Evolutionary conservation across 1,284 basidiomycete genomes (phyloP), one percentile per base, ranked within the genome.

Genomic region (Rhodotorula sp.): DNA sequence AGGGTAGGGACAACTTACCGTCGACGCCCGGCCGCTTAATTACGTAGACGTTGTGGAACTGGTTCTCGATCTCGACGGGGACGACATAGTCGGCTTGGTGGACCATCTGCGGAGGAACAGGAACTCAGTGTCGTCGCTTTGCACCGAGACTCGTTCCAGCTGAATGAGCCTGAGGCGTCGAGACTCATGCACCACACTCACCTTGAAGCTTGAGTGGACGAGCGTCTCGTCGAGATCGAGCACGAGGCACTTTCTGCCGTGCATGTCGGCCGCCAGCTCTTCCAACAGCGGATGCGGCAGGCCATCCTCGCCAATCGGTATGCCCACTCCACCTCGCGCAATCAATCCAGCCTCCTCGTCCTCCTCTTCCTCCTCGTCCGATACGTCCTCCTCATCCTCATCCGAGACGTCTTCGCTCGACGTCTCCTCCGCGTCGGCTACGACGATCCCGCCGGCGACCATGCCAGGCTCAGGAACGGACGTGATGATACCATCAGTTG

Each of bases 21-120:
- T 99, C 95, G 34, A 99, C 96, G 13, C 95, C 95, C 4, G 95
- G 95, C 58, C 95, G 88, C 82, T 99, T 99, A 81, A 99, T 93
- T 53, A 99, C 96, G 81, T 99, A 98, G 70, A 99, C 93, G 78
- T 98, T 98, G 81, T 99, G 95, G 84, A 90, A 92, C 76, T 95
- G 89, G 72, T 92, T 94, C 79, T 99, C 96, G 74, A 99, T 99
- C 82, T 99, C 96, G 58, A 99, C 95, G 1, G 96, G 96, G 0
- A 99, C 95, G 71, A 99, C 91, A 80, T 94, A 99, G 82, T 99
- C 96, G 48, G 95, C 93, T 76, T 93, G 89, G 73, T 90, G 91
- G 78, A 97, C 92, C 75, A 94, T 91, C 93, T 95, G 79, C 18
- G 9, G 40, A 24, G 30, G 6, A 9, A 31, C 6, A 16, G 4